Evolutionary conservation across 2,329 filamentous ascomycete genomes (phyloP).

Genomic region (Thermoascus crustaceus): DNA sequence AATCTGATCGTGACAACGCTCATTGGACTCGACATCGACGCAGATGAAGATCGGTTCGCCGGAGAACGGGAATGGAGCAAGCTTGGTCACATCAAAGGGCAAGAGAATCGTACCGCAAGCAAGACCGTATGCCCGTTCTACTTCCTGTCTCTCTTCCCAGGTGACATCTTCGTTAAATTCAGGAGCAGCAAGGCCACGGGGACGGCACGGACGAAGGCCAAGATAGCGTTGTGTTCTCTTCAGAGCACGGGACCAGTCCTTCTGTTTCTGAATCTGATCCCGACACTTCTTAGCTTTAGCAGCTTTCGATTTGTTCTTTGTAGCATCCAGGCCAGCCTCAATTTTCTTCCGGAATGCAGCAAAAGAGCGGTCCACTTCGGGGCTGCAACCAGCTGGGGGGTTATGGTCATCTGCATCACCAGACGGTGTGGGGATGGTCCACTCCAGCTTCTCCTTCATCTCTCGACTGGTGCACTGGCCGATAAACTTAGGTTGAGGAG

Average conservation of each 20-base stretch:
- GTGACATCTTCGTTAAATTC: conserved; percentile 11
- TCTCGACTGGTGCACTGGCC: conserved; percentile 46
- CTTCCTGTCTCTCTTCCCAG: conserved; percentile 16
- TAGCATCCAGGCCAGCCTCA: conserved; percentile 42
- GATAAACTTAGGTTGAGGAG: conserved; percentile 60
- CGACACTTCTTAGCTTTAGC: conserved; percentile 44
- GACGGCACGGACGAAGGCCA: conserved; percentile 49
- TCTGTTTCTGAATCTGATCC: conserved; percentile 43
- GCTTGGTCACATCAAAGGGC: conserved; percentile 39
- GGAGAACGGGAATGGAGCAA: conserved; percentile 43
- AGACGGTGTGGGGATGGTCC: conserved; percentile 22
- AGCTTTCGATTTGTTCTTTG: conserved; percentile 42
- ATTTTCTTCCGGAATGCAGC: conserved; percentile 48
- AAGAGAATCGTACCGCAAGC: conserved; percentile 18
- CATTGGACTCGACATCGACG: conserved; percentile 77
- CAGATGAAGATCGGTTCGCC: conserved; percentile 61
- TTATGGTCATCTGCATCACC: conserved; percentile 12
- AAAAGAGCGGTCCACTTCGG: conserved; percentile 22
- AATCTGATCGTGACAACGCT: conserved; percentile 56
- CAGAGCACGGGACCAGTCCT: conserved; percentile 48
- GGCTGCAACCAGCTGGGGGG: conserved; percentile 17
- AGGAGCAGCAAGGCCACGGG: conserved; percentile 10
- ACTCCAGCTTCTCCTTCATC: conserved; percentile 31
- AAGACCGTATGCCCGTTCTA: conserved; percentile 16
- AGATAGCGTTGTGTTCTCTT: conserved; percentile 62